Evolutionary conservation across 805 yeast species (phyloP).

Genomic region (Metschnikowia lachancei): DNA sequence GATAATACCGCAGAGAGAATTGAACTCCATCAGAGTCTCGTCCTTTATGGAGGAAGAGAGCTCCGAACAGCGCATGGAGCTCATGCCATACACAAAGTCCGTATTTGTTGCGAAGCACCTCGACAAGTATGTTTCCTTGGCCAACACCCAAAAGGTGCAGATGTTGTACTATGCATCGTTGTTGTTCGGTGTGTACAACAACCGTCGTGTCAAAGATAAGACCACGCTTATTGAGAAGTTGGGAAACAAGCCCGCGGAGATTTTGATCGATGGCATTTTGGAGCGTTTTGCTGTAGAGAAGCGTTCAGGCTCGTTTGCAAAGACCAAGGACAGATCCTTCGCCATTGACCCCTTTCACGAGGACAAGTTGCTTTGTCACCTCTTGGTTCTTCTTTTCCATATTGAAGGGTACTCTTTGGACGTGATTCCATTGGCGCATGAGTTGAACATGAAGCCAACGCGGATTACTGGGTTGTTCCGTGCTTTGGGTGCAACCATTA

Average conservation of each 20-base stretch:
- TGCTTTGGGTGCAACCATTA: conserved; percentile 78
- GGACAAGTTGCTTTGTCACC: conserved; percentile 78
- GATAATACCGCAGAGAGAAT: conserved; percentile 68
- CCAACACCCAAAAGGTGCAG: conserved; percentile 58
- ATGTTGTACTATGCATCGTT: conserved; percentile 77
- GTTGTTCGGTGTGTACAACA: conserved; percentile 73
- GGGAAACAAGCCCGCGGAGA: conserved; percentile 65
- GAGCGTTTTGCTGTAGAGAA: conserved; percentile 66
- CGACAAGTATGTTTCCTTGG: conserved; percentile 33
- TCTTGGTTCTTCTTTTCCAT: conserved; percentile 70
- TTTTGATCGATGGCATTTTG: conserved; percentile 67
- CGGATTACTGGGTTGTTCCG: conserved; percentile 65
- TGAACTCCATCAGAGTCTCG: conserved; percentile 60
- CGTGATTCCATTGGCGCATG: conserved; percentile 78
- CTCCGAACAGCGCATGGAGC: conserved; percentile 47
- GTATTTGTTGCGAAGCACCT: conserved; percentile 51
- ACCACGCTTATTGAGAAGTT: conserved; percentile 59
- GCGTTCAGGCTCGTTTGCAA: conserved; percentile 51
- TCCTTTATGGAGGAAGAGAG: conserved; percentile 54
- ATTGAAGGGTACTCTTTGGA: conserved; percentile 74
- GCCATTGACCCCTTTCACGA: conserved; percentile 84
- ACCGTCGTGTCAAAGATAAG: conserved; percentile 60
- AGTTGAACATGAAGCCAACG: conserved; percentile 76
- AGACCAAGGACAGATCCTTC: conserved; percentile 72
- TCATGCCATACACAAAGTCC: conserved; percentile 63